Conservation (phyloP, 306 rosid species). For the Comarum palustre region DNA sequence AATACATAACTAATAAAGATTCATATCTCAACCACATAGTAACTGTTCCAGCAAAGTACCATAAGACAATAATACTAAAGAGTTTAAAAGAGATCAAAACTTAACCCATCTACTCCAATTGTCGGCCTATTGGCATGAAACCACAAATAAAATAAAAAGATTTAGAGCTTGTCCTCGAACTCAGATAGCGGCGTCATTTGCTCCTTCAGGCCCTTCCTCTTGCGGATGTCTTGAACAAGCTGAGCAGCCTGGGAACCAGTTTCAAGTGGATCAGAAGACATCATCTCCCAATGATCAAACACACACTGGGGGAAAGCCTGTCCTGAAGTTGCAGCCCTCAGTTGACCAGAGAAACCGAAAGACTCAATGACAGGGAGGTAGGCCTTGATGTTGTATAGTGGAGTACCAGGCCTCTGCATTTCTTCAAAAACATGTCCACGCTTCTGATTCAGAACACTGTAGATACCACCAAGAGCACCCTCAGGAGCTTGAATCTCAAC, state of each 20-base stretch:
- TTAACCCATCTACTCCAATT: background rate
- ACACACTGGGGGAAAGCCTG: constrained; percentile 95
- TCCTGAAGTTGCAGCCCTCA: constrained; percentile 92
- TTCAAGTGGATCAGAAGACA: constrained; percentile 81
- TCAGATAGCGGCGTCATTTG: constrained; percentile 40
- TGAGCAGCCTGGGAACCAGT: constrained; percentile 58
- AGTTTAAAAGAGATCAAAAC: background rate
- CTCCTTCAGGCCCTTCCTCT: constrained; percentile 92
- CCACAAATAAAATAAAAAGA: too few species aligned
- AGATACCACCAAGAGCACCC: constrained; percentile 76
- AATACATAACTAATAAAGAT: background rate
- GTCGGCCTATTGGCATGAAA: background rate
- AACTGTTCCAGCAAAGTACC: background rate
- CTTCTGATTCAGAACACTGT: constrained; percentile 76
- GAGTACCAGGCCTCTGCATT: constrained; percentile 77
- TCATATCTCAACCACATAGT: background rate
- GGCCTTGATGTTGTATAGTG: constrained; percentile 74
- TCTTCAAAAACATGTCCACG: constrained; percentile 79
- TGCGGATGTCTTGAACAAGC: constrained; percentile 65
- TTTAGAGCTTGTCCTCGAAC: constrained; percentile 36
- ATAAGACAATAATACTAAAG: background rate
- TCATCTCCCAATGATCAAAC: constrained; percentile 94
- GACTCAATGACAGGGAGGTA: constrained; percentile 74
- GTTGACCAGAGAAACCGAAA: constrained; percentile 60
- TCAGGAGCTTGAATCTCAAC: constrained; percentile 90